Evolutionary conservation across 345 rosid species (phyloP).

Genomic region (Arabidopsis thaliana): TAIR10.1 NC_003070.9:28849501-28850000

Average conservation of each 20-base stretch:
- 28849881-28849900: constrained; percentile 11
- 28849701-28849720: constrained; percentile 99
- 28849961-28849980: constrained; percentile 60
- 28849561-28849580: constrained; percentile 82
- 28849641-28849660: constrained; percentile 34
- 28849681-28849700: constrained; percentile 99
- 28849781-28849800: constrained; percentile 94
- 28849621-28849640: constrained; percentile 20
- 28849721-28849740: constrained; percentile 92
- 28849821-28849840: constrained; percentile 94
- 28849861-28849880: constrained; percentile 29
- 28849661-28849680: constrained; percentile 45
- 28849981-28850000: constrained; percentile 90
- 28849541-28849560: constrained; percentile 81
- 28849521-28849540: constrained; percentile 87
- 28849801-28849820: constrained; percentile 99
- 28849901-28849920: constrained; percentile 2
- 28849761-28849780: constrained; percentile 92
- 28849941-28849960: constrained; percentile 28
- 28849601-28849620: constrained; percentile 52
- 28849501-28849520: constrained; percentile 95
- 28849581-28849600: constrained; percentile 99
- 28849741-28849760: constrained; percentile 97
- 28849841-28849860: constrained; percentile 48
- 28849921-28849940: constrained; percentile 9